Conservation (phyloP, 2,329 filamentous ascomycete genomes). For the Fusarium coicis region DNA sequence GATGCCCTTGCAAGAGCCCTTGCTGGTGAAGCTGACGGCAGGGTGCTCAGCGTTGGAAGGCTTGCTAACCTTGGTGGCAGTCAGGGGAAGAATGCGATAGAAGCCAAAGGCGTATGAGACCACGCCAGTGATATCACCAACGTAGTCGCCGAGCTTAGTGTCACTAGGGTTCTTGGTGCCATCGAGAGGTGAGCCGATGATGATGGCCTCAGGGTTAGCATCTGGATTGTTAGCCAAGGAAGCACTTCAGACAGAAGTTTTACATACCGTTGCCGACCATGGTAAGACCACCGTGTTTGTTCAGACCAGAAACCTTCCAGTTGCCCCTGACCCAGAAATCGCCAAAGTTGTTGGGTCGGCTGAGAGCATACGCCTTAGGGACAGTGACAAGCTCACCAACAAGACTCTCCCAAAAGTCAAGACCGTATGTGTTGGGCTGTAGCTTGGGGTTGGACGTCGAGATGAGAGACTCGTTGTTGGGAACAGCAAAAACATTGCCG, state of each 20-base stretch:
- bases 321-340: conserved; percentile 76
- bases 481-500: conserved; percentile 72
- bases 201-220: conserved; percentile 75
- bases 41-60: conserved; percentile 59
- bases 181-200: conserved; percentile 73
- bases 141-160: conserved; percentile 71
- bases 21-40: conserved; percentile 63
- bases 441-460: conserved; percentile 70
- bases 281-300: conserved; percentile 72
- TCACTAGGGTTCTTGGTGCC: conserved; percentile 68
- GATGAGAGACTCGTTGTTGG: conserved; percentile 69
- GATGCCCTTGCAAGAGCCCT: conserved; percentile 67
- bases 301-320: conserved; percentile 71
- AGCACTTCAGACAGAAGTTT: not conserved
- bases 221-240: conserved; percentile 52
- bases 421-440: conserved; percentile 69
- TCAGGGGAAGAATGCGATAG: conserved; percentile 74
- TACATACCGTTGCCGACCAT: conserved; percentile 63
- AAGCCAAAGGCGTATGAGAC: conserved; percentile 74
- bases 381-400: conserved; percentile 75
- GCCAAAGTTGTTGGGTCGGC: conserved; percentile 71
- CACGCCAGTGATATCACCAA: conserved; percentile 75
- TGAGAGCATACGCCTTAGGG: conserved; percentile 64
- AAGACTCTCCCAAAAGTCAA: conserved; percentile 80
- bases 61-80: conserved; percentile 62